Evolutionary conservation across 306 rosid genomes (phyloP), one percentile per base, ranked within the genome.

Genomic region (Cucurbita pepo): DNA sequence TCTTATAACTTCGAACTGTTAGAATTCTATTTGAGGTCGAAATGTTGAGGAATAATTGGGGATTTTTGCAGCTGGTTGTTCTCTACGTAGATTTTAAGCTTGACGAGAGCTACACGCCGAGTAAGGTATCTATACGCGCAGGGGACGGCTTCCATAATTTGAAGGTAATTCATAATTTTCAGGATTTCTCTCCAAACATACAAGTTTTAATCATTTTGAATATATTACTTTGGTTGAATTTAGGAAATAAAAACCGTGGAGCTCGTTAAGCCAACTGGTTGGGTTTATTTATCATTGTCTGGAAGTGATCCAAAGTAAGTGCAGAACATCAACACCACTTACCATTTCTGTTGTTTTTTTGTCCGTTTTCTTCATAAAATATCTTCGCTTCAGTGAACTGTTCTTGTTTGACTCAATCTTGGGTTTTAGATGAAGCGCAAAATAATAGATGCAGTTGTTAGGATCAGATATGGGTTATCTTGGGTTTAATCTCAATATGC

Each of bases 71-170:
- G 96, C 82, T 90, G 76, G 88, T 90, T 79, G 95, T 86, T 73
- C 78, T 94, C 1, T 94, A 90, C 78, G 89, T 90, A 79, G 95
- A 94, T 85, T 89, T 90, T 87, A 90, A 94, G 87, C 88, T 85
- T 52, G 98, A 94, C 10, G 98, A 94, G 79, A 94, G 98, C 87
- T 94, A 94, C 69, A 94, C 98, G 10, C 97, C 96, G 0, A 86
- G 96, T 57, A 90, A 88, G 81, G 72, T 94, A 40, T 89, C 96
- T 21, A 86, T 94, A 7, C 96, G 97, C 0, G 90, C 96, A 0
- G 96, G 98, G 30, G 98, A 88, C 64, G 98, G 97, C 47, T 94
- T 94, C 75, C 98, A 94, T 83, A 94, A 90, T 78, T 76, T 94
- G 81, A 94, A 89, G 92, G 96, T 92, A 36, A 11, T 56, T 53